phyloP scores from a whole-genome alignment of 2,329 filamentous ascomycete genomes.

The Botrytis sinoallii region DNA sequence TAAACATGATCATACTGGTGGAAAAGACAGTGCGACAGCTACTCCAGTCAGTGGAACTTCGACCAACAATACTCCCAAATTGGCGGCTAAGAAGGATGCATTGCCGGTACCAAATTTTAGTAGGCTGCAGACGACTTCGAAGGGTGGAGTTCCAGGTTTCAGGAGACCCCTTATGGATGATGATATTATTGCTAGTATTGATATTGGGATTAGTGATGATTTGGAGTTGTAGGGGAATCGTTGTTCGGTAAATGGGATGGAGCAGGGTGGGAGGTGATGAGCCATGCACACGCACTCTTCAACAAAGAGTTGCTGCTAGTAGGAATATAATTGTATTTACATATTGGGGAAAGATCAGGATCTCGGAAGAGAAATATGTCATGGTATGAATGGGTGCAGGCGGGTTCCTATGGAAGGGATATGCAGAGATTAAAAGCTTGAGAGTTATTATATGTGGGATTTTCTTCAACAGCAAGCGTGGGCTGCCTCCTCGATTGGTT shows the following conservation, averaged over 20 bases:
- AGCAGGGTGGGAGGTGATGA: not conserved
- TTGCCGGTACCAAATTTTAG: constrained; percentile 50
- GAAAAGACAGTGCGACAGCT: constrained; percentile 49
- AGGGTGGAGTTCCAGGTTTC: constrained; percentile 60
- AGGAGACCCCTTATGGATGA: constrained; percentile 84
- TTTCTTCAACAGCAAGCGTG: not conserved
- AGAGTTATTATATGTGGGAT: not conserved
- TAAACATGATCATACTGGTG: constrained; percentile 61
- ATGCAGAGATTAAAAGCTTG: not conserved
- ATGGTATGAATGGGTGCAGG: not conserved
- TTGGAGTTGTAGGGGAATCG: constrained; percentile 24
- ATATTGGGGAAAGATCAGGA: not conserved
- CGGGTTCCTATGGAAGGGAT: not conserved
- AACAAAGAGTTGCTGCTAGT: not conserved
- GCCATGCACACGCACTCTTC: not conserved
- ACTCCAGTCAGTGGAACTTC: constrained; percentile 48
- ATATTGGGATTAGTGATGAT: constrained; percentile 89
- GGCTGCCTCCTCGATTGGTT: not conserved
- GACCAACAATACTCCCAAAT: constrained; percentile 45
- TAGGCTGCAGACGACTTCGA: constrained; percentile 40
- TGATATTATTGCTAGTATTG: constrained; percentile 84
- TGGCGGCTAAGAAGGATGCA: constrained; percentile 43
- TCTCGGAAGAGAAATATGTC: not conserved
- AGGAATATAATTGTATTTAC: not conserved
- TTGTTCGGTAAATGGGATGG: not conserved